Percentiles rank a stretch among this genome's conserved stretches.
Evolutionary conservation across 2,329 filamentous ascomycete species (phyloP).

Genomic region (Botrytis porri): DNA sequence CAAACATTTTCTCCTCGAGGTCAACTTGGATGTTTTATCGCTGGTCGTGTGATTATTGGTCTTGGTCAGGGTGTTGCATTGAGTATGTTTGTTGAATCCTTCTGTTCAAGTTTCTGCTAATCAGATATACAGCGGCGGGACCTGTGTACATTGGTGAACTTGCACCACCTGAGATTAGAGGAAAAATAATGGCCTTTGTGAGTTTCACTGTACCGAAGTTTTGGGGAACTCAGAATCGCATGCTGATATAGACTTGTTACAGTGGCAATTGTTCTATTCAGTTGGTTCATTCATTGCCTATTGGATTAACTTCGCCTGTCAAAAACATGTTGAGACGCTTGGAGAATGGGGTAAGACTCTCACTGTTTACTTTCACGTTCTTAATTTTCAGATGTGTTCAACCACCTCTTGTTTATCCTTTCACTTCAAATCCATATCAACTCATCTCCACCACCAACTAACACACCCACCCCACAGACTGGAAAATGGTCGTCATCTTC

Average conservation of each 20-base stretch:
- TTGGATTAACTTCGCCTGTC: slow-evolving; percentile 31
- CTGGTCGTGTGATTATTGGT: slow-evolving; percentile 65
- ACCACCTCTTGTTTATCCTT: background rate
- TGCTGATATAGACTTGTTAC: background rate
- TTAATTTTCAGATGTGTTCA: background rate
- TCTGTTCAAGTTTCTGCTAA: background rate
- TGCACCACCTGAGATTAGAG: slow-evolving; percentile 60
- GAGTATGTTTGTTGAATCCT: slow-evolving; percentile 41
- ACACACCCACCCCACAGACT: slow-evolving; percentile 43
- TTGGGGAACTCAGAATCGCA: background rate
- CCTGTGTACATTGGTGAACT: slow-evolving; percentile 71
- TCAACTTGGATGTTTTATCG: slow-evolving; percentile 64
- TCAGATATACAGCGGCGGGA: slow-evolving; percentile 51
- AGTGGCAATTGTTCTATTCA: slow-evolving; percentile 64
- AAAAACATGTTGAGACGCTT: slow-evolving; percentile 26
- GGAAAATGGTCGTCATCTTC: slow-evolving; percentile 71
- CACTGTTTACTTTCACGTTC: background rate
- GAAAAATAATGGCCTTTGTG: slow-evolving; percentile 62
- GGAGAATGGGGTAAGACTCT: slow-evolving; percentile 56
- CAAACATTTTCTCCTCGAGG: slow-evolving; percentile 61
- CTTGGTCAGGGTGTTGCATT: slow-evolving; percentile 65
- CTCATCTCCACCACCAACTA: background rate
- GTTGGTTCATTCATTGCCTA: slow-evolving; percentile 45
- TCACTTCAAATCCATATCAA: background rate
- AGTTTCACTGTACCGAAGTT: background rate